Evolutionary conservation across 2,329 filamentous ascomycete genomes (phyloP).

Genomic region (Stagonosporopsis chrysanthemi): DNA sequence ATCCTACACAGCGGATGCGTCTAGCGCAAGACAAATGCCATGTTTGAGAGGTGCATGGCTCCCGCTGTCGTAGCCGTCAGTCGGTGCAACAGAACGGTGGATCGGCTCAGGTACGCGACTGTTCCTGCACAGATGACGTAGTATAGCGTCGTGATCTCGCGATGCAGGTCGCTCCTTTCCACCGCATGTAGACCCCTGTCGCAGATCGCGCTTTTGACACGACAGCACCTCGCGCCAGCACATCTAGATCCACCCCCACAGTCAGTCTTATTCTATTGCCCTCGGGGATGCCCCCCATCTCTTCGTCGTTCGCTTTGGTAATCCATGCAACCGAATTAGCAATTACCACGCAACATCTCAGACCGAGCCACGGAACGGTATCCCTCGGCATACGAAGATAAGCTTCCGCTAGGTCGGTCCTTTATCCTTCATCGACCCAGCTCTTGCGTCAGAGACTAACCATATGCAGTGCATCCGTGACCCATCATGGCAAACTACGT

Average conservation of each 20-base stretch:
- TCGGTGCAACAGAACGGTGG: slow-evolving; percentile 10
- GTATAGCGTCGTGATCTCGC: slow-evolving; percentile 2
- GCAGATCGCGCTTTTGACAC: slow-evolving; percentile 16
- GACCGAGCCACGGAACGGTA: not conserved
- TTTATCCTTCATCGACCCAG: not conserved
- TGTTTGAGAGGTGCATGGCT: slow-evolving; percentile 9
- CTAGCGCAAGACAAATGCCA: not conserved
- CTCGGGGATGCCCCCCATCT: not conserved
- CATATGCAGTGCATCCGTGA: slow-evolving; percentile 30
- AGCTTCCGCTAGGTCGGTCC: slow-evolving; percentile 15
- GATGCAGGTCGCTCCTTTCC: slow-evolving; percentile 15
- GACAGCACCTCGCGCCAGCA: slow-evolving; percentile 7
- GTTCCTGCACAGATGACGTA: slow-evolving; percentile 11
- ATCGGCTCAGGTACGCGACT: slow-evolving; percentile 17
- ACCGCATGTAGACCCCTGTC: slow-evolving; percentile 16
- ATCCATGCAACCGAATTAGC: not conserved
- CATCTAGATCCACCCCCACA: slow-evolving; percentile 14
- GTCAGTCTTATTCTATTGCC: slow-evolving; percentile 8
- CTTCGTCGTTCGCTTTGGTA: slow-evolving; percentile 9
- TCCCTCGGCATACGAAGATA: slow-evolving; percentile 6
- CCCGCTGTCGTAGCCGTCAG: slow-evolving; percentile 18
- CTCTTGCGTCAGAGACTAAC: slow-evolving; percentile 19
- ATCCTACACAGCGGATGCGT: slow-evolving; percentile 5
- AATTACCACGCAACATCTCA: slow-evolving; percentile 7
- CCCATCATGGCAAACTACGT: slow-evolving; percentile 38